Evolutionary conservation across 306 rosid genomes (phyloP).

Genomic region (Castanea mollissima): DNA sequence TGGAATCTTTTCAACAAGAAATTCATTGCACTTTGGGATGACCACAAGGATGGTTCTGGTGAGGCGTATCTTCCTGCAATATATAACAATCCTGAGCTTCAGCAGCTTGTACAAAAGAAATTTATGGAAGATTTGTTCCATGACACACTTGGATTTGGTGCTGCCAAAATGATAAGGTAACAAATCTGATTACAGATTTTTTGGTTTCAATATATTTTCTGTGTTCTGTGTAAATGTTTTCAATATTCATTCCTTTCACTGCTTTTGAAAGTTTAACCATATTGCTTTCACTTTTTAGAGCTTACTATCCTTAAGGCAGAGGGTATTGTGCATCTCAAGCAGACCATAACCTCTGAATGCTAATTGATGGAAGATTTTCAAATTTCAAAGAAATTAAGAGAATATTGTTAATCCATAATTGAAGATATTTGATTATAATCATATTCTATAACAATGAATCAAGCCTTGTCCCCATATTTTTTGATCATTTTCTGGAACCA

Average conservation of each 20-base stretch:
- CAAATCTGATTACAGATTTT: no score
- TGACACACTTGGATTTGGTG: constrained; percentile 25
- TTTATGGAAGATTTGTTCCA: constrained; percentile 67
- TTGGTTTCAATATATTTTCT: no score
- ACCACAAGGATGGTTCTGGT: constrained; percentile 68
- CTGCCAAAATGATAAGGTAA: no score
- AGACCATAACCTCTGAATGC: neutral
- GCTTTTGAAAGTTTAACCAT: neutral
- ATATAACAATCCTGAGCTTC: constrained; percentile 65
- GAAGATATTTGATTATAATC: no score
- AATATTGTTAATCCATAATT: no score
- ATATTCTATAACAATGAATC: no score
- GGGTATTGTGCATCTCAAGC: neutral
- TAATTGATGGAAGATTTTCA: neutral
- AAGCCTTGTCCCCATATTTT: no score
- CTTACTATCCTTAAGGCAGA: neutral
- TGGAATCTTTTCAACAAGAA: constrained; percentile 76
- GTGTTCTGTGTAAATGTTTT: no score
- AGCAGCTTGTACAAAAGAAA: constrained; percentile 55
- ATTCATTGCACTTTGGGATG: constrained; percentile 71
- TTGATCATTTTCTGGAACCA: neutral
- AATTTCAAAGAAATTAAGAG: no score
- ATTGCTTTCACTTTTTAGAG: neutral
- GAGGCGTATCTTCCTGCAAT: constrained; percentile 81
- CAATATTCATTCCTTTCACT: no score